A percentile compares a stretch with the other conserved stretches of the same genome.
These are phyloP conservation scores for Coemansia sp. DNA, from an alignment of 192 early-diverging fungal genomes.

Conservation along the genomic window DNA sequence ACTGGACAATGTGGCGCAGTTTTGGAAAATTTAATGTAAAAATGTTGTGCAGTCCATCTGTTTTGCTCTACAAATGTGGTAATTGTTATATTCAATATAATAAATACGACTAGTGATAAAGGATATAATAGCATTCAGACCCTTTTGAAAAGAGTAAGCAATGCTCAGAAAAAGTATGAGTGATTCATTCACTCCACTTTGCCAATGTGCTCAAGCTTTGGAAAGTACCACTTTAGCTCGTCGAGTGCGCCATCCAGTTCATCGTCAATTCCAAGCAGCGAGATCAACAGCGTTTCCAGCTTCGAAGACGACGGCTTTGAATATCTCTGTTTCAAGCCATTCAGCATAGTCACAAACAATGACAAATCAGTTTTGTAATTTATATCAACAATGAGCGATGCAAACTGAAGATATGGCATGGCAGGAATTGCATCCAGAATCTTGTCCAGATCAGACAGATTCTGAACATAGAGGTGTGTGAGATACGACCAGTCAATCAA, in stretches of 20 bases:
- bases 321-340: neutral
- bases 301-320: neutral
- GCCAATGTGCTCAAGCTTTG: neutral
- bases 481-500: neutral
- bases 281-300: neutral
- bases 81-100: no score
- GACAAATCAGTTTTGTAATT: neutral
- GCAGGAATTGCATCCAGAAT: neutral
- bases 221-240: neutral
- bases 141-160: no score
- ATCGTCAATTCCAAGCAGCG: neutral
- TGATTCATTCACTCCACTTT: no score
- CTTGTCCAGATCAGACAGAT: neutral
- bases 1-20: no score
- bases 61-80: no score
- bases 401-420: neutral
- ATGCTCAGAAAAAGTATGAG: no score
- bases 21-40: no score
- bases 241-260: neutral
- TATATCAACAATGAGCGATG: neutral
- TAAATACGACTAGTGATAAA: no score
- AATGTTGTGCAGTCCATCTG: no score
- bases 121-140: no score
- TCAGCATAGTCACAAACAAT: neutral
- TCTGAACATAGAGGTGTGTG: neutral